Evolutionary conservation across 176 grass and related monocot genomes (phyloP), one percentile per base, ranked within the genome.

Genomic region (Juncus inflexus): DNA sequence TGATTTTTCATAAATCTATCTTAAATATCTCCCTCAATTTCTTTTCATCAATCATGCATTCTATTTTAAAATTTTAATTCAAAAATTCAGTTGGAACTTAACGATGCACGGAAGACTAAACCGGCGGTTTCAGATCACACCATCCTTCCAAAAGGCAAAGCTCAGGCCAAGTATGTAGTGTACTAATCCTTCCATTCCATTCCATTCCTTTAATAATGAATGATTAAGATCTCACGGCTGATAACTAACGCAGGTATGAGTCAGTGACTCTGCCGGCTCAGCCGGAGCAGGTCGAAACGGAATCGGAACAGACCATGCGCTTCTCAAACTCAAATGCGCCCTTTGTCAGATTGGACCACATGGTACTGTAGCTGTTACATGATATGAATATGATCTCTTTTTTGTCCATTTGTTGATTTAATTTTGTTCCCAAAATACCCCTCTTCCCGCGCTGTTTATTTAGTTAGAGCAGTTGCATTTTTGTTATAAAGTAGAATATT

Each of bases 71-170:
- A 47, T 1, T 2, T 47, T 9, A 47, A 54, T 58, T 52, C 42
- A 60, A 47, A 47, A 56, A 2, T 13, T 35, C 77, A 97, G 92
- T 11, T 70, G 16, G 92, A 91, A 53, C 76, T 97, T 55, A 97
- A 89, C 40, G 80, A 76, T 13, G 77, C 67, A 19, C 81, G 92
- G 87, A 80, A 60, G 79, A 10, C 72, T 42, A 91, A 88, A 60
- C 77, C 78, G n/a, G 78, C 64, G 7, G 38, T 41, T 55, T 47
- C 40, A 6, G 82, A 91, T 47, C 60, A 55, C 61, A 86, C 79
- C 37, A 55, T 86, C 16, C 87, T 97, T 9, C 85, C 85, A 2
- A 91, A 86, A 74, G 74, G 84, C 28, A 97, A 97, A 86, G 36
- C 80, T 5, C 84, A 89, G 73, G 92, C 92, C 66, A 97, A 85